Evolutionary conservation across 2,329 filamentous ascomycete species (phyloP).

Genomic region (Ceratocystis albifundus): DNA sequence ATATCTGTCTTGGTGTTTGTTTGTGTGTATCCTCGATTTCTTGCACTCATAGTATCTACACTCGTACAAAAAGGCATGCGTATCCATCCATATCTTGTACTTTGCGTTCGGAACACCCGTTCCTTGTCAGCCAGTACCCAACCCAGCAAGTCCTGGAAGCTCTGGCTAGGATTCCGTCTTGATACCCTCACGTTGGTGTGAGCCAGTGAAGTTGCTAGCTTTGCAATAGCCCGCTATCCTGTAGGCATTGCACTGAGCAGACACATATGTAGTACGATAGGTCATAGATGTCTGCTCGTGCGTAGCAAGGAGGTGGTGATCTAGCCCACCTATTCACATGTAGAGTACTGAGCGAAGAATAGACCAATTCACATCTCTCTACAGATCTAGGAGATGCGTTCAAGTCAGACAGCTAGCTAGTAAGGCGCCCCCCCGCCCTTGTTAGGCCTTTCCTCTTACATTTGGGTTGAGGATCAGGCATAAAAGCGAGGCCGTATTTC

Average conservation of each 20-base stretch:
- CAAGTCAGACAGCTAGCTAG: too few species aligned
- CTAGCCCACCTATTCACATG: neutral
- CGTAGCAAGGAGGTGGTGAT: neutral
- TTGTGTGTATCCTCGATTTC: too few species aligned
- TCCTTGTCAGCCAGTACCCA: neutral
- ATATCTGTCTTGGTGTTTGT: too few species aligned
- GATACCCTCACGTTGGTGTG: neutral
- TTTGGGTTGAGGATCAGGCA: too few species aligned
- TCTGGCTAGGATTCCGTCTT: neutral
- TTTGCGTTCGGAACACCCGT: neutral
- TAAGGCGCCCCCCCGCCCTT: too few species aligned
- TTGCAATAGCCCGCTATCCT: neutral
- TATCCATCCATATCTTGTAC: neutral
- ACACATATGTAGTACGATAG: neutral
- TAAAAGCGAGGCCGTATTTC: too few species aligned
- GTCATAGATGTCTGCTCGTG: neutral
- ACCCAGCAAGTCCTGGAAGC: neutral
- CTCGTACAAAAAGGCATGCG: neutral
- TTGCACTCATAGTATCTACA: too few species aligned
- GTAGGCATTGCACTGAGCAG: neutral
- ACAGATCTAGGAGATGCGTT: too few species aligned
- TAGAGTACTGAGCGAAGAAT: neutral
- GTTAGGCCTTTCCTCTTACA: too few species aligned
- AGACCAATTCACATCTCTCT: neutral
- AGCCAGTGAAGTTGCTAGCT: neutral